These are phyloP conservation scores for Phytopythium ostracodes DNA, from an alignment of 352 stramenopile genomes.

Conservation along the genomic window DNA sequence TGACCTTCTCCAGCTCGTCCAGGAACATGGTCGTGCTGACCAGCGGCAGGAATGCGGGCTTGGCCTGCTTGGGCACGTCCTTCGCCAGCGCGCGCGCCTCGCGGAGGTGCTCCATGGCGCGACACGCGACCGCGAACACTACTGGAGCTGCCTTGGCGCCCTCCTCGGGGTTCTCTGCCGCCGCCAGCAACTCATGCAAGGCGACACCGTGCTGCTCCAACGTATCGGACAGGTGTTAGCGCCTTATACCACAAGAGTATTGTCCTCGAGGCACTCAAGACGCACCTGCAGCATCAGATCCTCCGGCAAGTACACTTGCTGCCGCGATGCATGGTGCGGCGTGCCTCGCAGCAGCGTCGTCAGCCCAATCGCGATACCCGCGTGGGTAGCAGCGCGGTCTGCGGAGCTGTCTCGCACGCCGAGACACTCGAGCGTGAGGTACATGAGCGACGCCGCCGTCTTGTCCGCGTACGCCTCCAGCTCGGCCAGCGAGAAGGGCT, in stretches of 20 bases:
- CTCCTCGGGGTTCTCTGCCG: slow-evolving; percentile 46
- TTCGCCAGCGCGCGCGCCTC: slow-evolving; percentile 52
- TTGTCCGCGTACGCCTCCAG: slow-evolving; percentile 86
- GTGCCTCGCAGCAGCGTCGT: slow-evolving; percentile 80
- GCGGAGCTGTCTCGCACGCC: slow-evolving; percentile 66
- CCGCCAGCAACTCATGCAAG: slow-evolving; percentile 51
- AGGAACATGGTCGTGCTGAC: slow-evolving; percentile 65
- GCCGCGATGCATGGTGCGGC: slow-evolving; percentile 52
- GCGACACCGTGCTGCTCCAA: slow-evolving; percentile 40
- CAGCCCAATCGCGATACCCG: slow-evolving; percentile 82
- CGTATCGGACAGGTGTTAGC: slow-evolving; percentile 8
- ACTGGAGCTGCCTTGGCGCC: slow-evolving; percentile 75
- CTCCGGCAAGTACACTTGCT: slow-evolving; percentile 79
- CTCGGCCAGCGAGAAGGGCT: slow-evolving; percentile 62
- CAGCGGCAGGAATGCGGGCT: slow-evolving; percentile 64
- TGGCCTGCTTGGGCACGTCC: slow-evolving; percentile 44
- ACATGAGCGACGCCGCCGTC: slow-evolving; percentile 87
- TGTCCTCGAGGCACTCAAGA: no score
- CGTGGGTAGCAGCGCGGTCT: slow-evolving; percentile 80
- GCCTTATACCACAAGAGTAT: slow-evolving; percentile 8
- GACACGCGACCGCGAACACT: slow-evolving; percentile 87
- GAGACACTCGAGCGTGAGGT: slow-evolving; percentile 86
- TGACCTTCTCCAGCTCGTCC: slow-evolving; percentile 59
- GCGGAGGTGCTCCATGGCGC: slow-evolving; percentile 78
- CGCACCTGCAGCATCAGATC: slow-evolving; percentile 72